phyloP scores from a whole-genome alignment of 441 rosid genomes.

The Euphorbia celastroides region DNA sequence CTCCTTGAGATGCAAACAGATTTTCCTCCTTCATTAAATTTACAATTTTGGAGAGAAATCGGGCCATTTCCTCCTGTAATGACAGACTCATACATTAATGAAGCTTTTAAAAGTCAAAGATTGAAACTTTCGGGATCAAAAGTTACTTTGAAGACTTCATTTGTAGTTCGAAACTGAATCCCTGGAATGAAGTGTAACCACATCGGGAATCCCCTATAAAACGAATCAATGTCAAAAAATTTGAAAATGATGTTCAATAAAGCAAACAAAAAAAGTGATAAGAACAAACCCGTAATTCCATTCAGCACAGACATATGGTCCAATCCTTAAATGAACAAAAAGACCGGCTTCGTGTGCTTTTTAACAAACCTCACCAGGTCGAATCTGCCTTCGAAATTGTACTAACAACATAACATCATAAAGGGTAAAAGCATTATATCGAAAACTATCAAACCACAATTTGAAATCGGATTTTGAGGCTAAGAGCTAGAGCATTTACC shows the following conservation, averaged over 20 bases:
- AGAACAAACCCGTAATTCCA: constrained; percentile 62
- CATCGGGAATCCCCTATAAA: constrained; percentile 59
- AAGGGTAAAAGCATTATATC: not conserved
- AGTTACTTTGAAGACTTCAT: constrained; percentile 42
- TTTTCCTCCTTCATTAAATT: constrained; percentile 50
- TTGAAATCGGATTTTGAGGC: not conserved
- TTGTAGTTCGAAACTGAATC: constrained; percentile 58
- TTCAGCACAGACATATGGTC: constrained; percentile 73
- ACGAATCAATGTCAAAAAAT: not conserved
- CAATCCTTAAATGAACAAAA: constrained; percentile 59
- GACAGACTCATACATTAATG: not conserved
- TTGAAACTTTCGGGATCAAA: constrained; percentile 1
- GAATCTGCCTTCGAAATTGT: constrained; percentile 61
- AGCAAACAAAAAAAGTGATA: not conserved
- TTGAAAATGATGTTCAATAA: too few species aligned
- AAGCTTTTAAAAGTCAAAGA: not conserved
- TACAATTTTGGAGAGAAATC: constrained; percentile 49
- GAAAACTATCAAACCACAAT: not conserved
- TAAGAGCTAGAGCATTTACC: constrained; percentile 32
- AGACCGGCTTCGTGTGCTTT: constrained; percentile 60
- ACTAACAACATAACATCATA: constrained; percentile 26
- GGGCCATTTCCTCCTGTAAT: constrained; percentile 49
- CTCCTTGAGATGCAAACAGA: constrained; percentile 68
- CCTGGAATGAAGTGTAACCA: constrained; percentile 76
- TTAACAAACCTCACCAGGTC: constrained; percentile 58